Conservation (phyloP, 164 flowering plant species). For the Sextonia rubra region DNA sequence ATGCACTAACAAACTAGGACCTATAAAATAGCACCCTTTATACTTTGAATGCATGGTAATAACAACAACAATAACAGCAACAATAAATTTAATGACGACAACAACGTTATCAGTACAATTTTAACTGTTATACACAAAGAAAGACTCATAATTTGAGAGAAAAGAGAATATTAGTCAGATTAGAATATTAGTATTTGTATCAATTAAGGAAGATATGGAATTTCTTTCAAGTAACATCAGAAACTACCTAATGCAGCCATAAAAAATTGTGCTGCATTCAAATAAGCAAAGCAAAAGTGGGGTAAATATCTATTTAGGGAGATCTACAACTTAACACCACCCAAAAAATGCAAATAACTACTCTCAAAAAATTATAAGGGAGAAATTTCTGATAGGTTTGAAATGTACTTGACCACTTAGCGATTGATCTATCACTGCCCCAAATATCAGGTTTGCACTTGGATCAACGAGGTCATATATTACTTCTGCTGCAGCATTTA, state of each 20-base stretch:
- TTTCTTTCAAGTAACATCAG: neutral
- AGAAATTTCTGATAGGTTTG: neutral
- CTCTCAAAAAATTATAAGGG: neutral
- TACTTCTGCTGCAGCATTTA: conserved; percentile 95
- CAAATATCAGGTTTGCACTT: conserved; percentile 89
- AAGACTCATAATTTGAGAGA: neutral
- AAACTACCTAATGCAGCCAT: neutral
- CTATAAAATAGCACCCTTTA: no score
- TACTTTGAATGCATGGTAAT: no score
- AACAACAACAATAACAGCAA: no score
- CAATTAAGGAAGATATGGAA: neutral
- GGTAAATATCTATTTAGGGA: neutral
- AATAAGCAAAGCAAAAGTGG: neutral
- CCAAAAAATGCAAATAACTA: neutral
- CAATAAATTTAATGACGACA: no score
- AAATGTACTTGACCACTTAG: conserved; percentile 81
- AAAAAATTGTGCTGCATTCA: neutral
- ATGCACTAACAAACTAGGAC: no score
- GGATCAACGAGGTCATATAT: conserved; percentile 97
- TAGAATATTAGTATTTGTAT: neutral
- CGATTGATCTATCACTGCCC: conserved; percentile 88
- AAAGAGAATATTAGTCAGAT: neutral
- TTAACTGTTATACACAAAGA: neutral
- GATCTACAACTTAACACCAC: neutral
- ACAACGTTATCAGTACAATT: neutral